Evolutionary conservation across 73 alveolate species (phyloP), one percentile per base, ranked within the genome.

Genomic region (Effrenium voratum): DNA sequence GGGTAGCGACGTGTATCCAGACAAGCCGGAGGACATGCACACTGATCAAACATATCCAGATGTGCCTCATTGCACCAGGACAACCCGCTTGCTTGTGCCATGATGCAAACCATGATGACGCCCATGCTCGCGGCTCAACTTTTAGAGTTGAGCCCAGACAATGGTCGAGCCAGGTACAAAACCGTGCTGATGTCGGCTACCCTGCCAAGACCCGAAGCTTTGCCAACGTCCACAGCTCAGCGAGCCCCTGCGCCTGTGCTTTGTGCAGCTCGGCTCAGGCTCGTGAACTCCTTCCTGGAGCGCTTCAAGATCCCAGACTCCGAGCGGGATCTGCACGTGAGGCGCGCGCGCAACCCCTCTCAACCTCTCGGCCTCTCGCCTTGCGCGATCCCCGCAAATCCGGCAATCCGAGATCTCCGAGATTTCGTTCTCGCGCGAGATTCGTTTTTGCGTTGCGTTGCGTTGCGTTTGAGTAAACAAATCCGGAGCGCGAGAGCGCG

Each of bases 61-160:
- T 47, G 70, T 50, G 40, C 32, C 44, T 34, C 45, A 15, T 8
- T 16, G 93, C 6, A 36, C 57, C 50, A 86, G 97, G 98, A 92
- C 91, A 92, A 92, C 66, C 98, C 98, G 2, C 49, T 92, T 63
- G 98, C 98, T 38, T 92, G 98, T 34, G 98, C 98, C n/a, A 92
- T 92, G 98, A 92, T 92, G 91, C 98, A 92, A 75, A 81, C 98
- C 47, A 92, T 92, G 98, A 92, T 92, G 98, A 92, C 98, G 41
- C 98, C 98, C 75, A 90, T 90, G 97, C 63, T 26, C 30, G 59
- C 85, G 50, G 22, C 30, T 38, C 16, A 3, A 8, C 34, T 10
- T 60, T 19, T 19, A 60, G 10, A 72, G 75, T 32, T 60, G 13
- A 22, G 46, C 46, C 81, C 47, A 43, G 2, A 36, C 47, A 4